Evolutionary conservation across 495 filamentous ascomycete genomes (phyloP).

Genomic region (Platismatia glauca): DNA sequence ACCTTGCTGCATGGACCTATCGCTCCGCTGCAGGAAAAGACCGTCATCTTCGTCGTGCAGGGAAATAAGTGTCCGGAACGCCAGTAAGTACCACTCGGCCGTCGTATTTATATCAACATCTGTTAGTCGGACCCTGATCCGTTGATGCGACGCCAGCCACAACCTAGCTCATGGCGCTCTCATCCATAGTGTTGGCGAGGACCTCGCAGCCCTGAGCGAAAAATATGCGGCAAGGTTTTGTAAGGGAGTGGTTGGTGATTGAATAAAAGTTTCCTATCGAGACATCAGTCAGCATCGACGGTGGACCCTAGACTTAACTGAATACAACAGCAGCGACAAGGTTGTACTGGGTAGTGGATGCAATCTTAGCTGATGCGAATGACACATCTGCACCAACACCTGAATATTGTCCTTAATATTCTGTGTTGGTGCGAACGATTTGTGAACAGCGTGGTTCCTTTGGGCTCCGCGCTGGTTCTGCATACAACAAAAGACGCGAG

Average conservation of each 20-base stretch:
- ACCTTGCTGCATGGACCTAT: too few species aligned
- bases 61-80: background rate
- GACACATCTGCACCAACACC: background rate
- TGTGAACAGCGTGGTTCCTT: background rate
- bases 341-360: background rate
- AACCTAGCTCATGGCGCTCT: slow-evolving; percentile 11
- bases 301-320: background rate
- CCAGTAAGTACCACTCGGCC: background rate
- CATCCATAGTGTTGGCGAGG: slow-evolving; percentile 3
- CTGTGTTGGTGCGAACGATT: background rate
- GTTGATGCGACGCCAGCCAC: background rate
- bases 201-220: slow-evolving; percentile 65
- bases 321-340: background rate
- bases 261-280: slow-evolving; percentile 71
- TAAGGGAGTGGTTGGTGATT: slow-evolving; percentile 61
- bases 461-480: background rate
- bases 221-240: slow-evolving; percentile 60
- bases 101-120: background rate
- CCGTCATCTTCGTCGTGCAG: background rate
- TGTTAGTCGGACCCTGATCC: background rate
- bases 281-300: slow-evolving; percentile 10
- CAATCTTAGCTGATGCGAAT: background rate
- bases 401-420: background rate
- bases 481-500: slow-evolving; percentile 2
- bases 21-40: background rate